Conservation (phyloP, 345 rosid species). For the Salix exigua region DNA sequence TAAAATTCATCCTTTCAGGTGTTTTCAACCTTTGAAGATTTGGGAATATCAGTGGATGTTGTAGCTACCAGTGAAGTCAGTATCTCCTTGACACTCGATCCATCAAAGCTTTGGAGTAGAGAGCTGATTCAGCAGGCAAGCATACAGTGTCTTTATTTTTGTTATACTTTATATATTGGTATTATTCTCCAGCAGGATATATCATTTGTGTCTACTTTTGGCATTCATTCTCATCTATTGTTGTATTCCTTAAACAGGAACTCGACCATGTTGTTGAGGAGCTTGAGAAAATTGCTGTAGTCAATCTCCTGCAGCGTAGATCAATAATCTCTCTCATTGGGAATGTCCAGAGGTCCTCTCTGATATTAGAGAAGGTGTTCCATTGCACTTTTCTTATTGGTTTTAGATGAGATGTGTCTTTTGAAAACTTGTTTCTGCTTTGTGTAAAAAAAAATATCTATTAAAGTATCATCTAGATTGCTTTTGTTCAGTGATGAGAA, state of each 20-base stretch:
- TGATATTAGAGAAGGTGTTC: constrained; percentile 86
- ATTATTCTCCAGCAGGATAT: neutral
- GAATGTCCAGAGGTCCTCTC: constrained; percentile 83
- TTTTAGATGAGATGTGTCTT: neutral
- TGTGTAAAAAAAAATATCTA: neutral
- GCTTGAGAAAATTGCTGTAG: constrained; percentile 92
- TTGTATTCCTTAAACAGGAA: constrained; percentile 47
- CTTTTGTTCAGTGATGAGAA: neutral
- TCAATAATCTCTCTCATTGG: constrained; percentile 95
- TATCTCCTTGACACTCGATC: constrained; percentile 93
- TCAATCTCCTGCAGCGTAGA: constrained; percentile 77
- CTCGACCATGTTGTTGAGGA: constrained; percentile 98
- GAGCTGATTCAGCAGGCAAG: constrained; percentile 99
- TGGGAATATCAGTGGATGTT: constrained; percentile 96
- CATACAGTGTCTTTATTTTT: constrained; percentile 17
- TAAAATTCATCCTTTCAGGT: constrained; percentile 43
- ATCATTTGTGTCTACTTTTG: neutral
- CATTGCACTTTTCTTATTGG: constrained; percentile 8
- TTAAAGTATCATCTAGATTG: neutral
- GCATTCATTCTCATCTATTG: constrained; percentile 1
- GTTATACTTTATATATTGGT: neutral
- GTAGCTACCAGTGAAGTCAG: constrained; percentile 99
- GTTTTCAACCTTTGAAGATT: constrained; percentile 89
- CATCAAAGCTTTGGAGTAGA: constrained; percentile 95
- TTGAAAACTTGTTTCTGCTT: neutral